phyloP scores from a whole-genome alignment of 345 rosid species.

The Citrus maxima region DNA sequence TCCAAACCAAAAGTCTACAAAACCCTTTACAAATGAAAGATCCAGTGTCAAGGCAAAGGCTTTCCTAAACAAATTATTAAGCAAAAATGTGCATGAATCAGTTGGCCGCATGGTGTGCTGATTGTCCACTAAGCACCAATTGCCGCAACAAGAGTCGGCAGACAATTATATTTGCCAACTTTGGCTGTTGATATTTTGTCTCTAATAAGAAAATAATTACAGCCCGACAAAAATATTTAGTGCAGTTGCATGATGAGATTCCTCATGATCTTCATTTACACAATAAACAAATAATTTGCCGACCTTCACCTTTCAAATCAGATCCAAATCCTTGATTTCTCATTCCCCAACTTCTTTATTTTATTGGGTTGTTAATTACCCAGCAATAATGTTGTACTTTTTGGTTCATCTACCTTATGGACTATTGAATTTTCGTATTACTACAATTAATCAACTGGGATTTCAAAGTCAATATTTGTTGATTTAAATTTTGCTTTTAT shows the following conservation, averaged over 20 bases:
- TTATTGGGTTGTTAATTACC: conserved; percentile 5
- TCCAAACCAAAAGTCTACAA: not conserved
- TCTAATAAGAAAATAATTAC: conserved; percentile 6
- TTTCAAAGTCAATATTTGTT: conserved; percentile 2
- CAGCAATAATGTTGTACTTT: not conserved
- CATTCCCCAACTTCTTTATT: conserved; percentile 5
- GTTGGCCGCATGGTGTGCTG: conserved; percentile 3
- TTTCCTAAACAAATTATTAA: not conserved
- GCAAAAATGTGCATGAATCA: not conserved
- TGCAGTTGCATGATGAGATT: conserved; percentile 28
- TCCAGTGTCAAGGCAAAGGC: not conserved
- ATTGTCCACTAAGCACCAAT: conserved; percentile 11
- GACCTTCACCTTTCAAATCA: conserved; percentile 31
- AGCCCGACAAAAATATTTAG: conserved; percentile 5
- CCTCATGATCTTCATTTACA: conserved; percentile 16
- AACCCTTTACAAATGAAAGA: not conserved
- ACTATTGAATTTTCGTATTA: not conserved
- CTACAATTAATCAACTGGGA: not conserved
- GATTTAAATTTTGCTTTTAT: not conserved
- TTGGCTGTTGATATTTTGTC: conserved; percentile 19
- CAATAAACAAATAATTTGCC: conserved; percentile 15
- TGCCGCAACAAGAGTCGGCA: conserved; percentile 8
- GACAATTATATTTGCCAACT: conserved; percentile 8
- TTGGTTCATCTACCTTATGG: not conserved
- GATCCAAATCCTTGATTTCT: conserved; percentile 41